Conservation (phyloP, 306 rosid species). For the Ammopiptanthus mongolicus region DNA sequence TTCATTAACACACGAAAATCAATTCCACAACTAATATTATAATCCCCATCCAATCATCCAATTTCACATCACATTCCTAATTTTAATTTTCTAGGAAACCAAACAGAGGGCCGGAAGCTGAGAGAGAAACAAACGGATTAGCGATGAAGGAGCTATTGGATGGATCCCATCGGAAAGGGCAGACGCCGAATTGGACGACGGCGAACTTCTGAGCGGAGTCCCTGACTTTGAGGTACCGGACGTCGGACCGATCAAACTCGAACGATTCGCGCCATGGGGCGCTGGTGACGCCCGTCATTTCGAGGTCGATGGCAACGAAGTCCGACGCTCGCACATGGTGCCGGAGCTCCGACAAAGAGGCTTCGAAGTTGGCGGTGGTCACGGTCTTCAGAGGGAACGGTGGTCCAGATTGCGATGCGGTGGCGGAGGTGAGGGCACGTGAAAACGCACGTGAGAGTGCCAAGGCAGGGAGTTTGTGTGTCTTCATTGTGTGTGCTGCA, state of each 20-base stretch:
- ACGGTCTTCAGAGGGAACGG: slow-evolving; percentile 70
- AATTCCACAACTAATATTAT: background rate
- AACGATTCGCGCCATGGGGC: slow-evolving; percentile 92
- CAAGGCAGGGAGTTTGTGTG: slow-evolving; percentile 13
- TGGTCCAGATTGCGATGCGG: slow-evolving; percentile 18
- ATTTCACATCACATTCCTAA: background rate
- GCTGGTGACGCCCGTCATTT: slow-evolving; percentile 88
- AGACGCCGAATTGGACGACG: slow-evolving; percentile 83
- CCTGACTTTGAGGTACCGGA: slow-evolving; percentile 76
- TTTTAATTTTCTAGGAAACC: background rate
- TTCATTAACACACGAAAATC: background rate
- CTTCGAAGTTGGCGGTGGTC: slow-evolving; percentile 64
- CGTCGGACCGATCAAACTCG: slow-evolving; percentile 80
- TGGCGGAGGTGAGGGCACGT: slow-evolving; percentile 39
- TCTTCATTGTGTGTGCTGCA: slow-evolving; percentile 26
- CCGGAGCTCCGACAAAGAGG: slow-evolving; percentile 63
- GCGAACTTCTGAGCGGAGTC: slow-evolving; percentile 90
- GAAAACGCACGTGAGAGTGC: slow-evolving; percentile 48
- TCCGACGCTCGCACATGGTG: slow-evolving; percentile 64
- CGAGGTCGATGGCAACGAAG: slow-evolving; percentile 91
- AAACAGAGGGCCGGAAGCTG: background rate
- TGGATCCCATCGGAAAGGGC: slow-evolving; percentile 91
- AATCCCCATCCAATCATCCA: background rate
- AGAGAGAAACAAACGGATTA: slow-evolving; percentile 52
- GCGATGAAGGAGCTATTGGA: slow-evolving; percentile 51